A percentile compares a stretch with the other conserved stretches of the same genome.
These are phyloP conservation scores for Suillus discolor DNA, from an alignment of 768 basidiomycete genomes.

Conservation along the genomic window DNA sequence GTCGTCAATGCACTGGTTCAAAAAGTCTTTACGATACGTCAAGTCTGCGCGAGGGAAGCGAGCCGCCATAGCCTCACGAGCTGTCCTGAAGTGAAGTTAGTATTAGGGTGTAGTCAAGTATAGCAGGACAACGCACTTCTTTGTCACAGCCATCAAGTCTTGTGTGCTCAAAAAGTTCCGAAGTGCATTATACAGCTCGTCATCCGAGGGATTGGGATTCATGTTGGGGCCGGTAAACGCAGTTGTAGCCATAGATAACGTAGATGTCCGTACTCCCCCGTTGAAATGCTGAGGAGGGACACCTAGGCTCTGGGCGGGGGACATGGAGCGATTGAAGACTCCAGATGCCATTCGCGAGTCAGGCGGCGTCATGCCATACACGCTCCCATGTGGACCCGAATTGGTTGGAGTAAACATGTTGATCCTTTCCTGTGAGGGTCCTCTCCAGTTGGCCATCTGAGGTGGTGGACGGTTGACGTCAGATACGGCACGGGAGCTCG, in stretches of 20 bases:
- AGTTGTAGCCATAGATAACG: conserved; percentile 64
- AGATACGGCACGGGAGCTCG: conserved; percentile 34
- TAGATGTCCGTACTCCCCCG: conserved; percentile 45
- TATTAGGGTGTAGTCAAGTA: not conserved
- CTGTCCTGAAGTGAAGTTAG: conserved; percentile 43
- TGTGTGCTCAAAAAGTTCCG: conserved; percentile 62
- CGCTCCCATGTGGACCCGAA: conserved; percentile 37
- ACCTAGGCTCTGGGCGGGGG: conserved; percentile 32
- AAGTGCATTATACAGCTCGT: conserved; percentile 58
- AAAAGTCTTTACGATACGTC: conserved; percentile 54
- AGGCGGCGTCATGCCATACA: conserved; percentile 42
- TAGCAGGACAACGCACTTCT: conserved; percentile 48
- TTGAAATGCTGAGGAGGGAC: conserved; percentile 35
- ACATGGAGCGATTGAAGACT: conserved; percentile 40
- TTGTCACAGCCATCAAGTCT: conserved; percentile 73
- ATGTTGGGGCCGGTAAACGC: conserved; percentile 52
- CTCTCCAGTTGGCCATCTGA: conserved; percentile 24
- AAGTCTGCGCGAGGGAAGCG: conserved; percentile 73
- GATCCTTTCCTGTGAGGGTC: conserved; percentile 41
- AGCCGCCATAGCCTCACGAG: conserved; percentile 61
- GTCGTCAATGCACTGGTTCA: conserved; percentile 68
- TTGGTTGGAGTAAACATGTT: conserved; percentile 36
- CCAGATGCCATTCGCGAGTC: conserved; percentile 50
- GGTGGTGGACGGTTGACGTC: conserved; percentile 31
- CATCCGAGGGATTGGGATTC: conserved; percentile 59